A percentile compares a stretch with the other conserved stretches of the same genome.
Evolutionary conservation across 495 filamentous ascomycete species (phyloP).

Genomic region (Copromyces sp.): DNA sequence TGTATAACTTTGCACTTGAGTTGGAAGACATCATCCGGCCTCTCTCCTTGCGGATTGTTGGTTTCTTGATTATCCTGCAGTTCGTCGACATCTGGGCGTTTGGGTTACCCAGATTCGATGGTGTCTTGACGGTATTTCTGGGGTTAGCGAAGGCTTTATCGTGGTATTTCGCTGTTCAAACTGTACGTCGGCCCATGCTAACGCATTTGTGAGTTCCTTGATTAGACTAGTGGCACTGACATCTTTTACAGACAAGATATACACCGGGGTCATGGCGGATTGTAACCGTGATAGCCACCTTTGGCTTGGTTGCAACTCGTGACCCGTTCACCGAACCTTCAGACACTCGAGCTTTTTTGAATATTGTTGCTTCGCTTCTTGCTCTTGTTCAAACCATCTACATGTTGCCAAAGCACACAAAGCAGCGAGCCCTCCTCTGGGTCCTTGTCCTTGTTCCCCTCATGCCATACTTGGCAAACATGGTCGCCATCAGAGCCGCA

Average conservation of each 20-base stretch:
- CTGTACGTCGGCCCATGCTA: constrained; percentile 7
- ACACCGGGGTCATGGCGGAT: constrained; percentile 13
- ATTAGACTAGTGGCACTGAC: not conserved
- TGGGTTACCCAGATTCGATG: not conserved
- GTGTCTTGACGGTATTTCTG: not conserved
- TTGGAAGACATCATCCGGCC: not conserved
- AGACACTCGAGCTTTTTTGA: constrained; percentile 5
- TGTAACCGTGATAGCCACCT: constrained; percentile 15
- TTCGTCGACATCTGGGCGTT: not conserved
- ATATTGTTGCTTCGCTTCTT: constrained; percentile 11
- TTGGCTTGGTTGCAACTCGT: constrained; percentile 14
- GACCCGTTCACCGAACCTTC: constrained; percentile 15
- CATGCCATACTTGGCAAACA: constrained; percentile 12
- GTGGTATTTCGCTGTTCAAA: constrained; percentile 20
- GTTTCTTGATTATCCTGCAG: not conserved
- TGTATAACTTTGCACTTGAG: not conserved
- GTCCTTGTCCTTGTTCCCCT: constrained; percentile 8
- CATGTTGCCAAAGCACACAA: constrained; percentile 15
- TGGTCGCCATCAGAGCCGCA: constrained; percentile 1
- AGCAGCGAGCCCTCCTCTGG: constrained; percentile 9
- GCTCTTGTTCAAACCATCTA: constrained; percentile 10
- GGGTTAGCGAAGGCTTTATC: constrained; percentile 15
- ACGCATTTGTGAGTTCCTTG: not conserved
- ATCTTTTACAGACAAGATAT: not conserved
- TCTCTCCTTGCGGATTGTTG: not conserved